Base-by-base conservation (phyloP, 148 eudicot genomes). In the Dysphania ambrosioides region DNA sequence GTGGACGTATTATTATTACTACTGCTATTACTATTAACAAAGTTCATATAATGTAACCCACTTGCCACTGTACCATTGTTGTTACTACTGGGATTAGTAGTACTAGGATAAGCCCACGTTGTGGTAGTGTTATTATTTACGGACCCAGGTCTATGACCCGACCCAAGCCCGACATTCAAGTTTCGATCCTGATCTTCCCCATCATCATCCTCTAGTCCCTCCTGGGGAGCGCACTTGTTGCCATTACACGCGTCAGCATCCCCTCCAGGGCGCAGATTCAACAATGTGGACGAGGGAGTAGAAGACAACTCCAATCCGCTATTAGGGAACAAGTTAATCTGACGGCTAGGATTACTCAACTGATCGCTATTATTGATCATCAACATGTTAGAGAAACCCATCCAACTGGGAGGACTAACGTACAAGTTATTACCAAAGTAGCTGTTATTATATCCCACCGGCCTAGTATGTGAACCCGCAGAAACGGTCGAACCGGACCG, bases 11-110 rank as follows among this genome's bases (percentile, higher is more conserved):
- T 53, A 53, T 21, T 53, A 53, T 6, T 53, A 6, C 6, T 53
- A 53, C 8, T 7, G 9, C 9, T 30, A 30, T 62, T 74, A 74
- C 23, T 74, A 4, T n/a, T 74, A 2, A 72, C 77, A 58, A 83
- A 80, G 32, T 83, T 83, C 83, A 83, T 80, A 67, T 79, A 83
- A 77, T 83, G 85, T 0, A 79, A 65, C 23, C 80, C 83, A 62
- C 78, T 71, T 8, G 78, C 41, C 74, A 79, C 56, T 12, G 74
- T 73, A 62, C 40, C 34, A 59, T 53, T 44, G 27, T 6, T 21
- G 3, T 6, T 62, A 51, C 51, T 35, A 75, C 36, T 16, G 24
- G 0, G 18, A 55, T 12, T 51, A 72, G 27, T 74, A 36, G 16
- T 62, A 74, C 57, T 27, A 30, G 82, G 82, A 72, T 59, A 72